Evolutionary conservation across 2,329 filamentous ascomycete species (phyloP).

Genomic region (Amauroascus niger): DNA sequence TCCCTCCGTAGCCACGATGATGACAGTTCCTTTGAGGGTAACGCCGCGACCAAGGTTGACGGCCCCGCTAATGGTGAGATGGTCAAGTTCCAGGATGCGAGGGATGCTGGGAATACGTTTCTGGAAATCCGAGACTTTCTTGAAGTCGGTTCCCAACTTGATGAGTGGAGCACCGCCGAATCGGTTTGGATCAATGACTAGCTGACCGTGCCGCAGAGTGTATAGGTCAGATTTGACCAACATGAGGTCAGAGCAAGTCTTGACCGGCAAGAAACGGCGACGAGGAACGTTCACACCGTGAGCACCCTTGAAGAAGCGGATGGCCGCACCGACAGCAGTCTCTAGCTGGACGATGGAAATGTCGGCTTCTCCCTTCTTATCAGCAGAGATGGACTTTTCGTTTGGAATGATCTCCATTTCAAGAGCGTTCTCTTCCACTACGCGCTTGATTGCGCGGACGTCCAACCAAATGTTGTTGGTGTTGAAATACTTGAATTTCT

Average conservation of each 20-base stretch:
- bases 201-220: slow-evolving; percentile 95
- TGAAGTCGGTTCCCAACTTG: slow-evolving; percentile 98
- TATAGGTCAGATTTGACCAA: slow-evolving; percentile 99
- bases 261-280: slow-evolving; percentile 96
- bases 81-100: slow-evolving; percentile 46
- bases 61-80: slow-evolving; percentile 93
- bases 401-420: slow-evolving; percentile 99
- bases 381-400: slow-evolving; percentile 93
- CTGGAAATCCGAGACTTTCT: slow-evolving; percentile 83
- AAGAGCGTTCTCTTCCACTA: slow-evolving; percentile 96
- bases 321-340: slow-evolving; percentile 95
- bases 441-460: slow-evolving; percentile 91
- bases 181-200: slow-evolving; percentile 90
- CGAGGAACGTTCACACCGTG: slow-evolving; percentile 98
- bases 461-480: slow-evolving; percentile 99
- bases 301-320: slow-evolving; percentile 96
- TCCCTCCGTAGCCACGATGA: slow-evolving; percentile 95
- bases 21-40: slow-evolving; percentile 92
- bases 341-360: slow-evolving; percentile 96
- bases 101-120: slow-evolving; percentile 44
- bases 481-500: slow-evolving; percentile 99
- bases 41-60: slow-evolving; percentile 95
- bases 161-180: slow-evolving; percentile 96
- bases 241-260: slow-evolving; percentile 99
- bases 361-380: slow-evolving; percentile 99